Conservation (phyloP, 345 rosid species). For the Hevea brasiliensis region DNA sequence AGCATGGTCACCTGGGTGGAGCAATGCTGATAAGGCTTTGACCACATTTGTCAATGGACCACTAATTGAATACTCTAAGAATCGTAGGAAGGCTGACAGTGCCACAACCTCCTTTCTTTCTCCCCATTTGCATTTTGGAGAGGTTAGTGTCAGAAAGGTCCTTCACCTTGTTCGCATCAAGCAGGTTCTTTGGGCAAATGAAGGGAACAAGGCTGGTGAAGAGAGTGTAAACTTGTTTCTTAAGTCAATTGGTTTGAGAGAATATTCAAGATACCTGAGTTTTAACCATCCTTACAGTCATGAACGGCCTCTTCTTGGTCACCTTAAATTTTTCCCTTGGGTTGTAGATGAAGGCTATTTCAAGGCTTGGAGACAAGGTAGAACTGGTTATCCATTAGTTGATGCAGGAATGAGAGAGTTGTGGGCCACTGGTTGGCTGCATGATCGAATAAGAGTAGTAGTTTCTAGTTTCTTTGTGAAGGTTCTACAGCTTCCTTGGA, state of each 20-base stretch:
- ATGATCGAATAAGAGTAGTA: slow-evolving; percentile 92
- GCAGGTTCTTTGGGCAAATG: slow-evolving; percentile 93
- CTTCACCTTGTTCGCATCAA: slow-evolving; percentile 90
- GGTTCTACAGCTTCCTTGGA: slow-evolving; percentile 95
- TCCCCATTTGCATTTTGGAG: slow-evolving; percentile 97
- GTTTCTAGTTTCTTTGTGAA: slow-evolving; percentile 98
- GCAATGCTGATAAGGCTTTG: slow-evolving; percentile 85
- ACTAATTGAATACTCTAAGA: slow-evolving; percentile 76
- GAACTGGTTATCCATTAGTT: slow-evolving; percentile 96
- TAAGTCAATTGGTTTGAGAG: slow-evolving; percentile 93
- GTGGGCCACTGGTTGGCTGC: slow-evolving; percentile 99
- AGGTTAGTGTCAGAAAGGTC: slow-evolving; percentile 92
- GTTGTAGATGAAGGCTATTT: slow-evolving; percentile 76
- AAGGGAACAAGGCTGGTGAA: slow-evolving; percentile 89
- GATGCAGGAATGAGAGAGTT: slow-evolving; percentile 99
- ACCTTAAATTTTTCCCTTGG: slow-evolving; percentile 95
- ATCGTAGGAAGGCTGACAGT: slow-evolving; percentile 92
- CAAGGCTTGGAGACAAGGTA: slow-evolving; percentile 99
- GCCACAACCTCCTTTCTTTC: slow-evolving; percentile 96
- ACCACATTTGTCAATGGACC: slow-evolving; percentile 87
- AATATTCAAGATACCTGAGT: slow-evolving; percentile 87
- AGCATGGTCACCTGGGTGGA: slow-evolving; percentile 99
- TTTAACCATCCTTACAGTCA: slow-evolving; percentile 94
- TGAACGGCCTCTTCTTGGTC: slow-evolving; percentile 92
- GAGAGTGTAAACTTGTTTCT: slow-evolving; percentile 92